Base-by-base conservation (phyloP, 768 basidiomycete species). In the Suillus variegatus region DNA sequence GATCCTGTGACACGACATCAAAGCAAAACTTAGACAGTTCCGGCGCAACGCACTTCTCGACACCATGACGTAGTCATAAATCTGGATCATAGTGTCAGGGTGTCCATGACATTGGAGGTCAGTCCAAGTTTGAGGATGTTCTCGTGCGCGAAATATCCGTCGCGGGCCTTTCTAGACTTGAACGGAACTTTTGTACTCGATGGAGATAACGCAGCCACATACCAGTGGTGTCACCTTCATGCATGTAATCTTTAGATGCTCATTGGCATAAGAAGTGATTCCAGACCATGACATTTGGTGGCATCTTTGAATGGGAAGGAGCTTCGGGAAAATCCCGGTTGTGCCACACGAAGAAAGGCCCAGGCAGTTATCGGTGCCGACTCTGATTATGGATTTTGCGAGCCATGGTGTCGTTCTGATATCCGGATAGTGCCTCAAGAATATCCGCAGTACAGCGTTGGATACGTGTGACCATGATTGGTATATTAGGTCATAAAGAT, bases 191-290 rank as follows among this genome's bases (percentile, higher is more conserved):
- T 70, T 69, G 35, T 16, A 52, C 6, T 65, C 57, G 6, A 71
- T 77, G 68, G 1, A 35, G 63, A 18, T 71, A 75, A 14, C 14
- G 38, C 14, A 78, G 52, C 71, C 72, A 78, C 10, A 74, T 73
- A 65, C 72, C 9, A 54, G 18, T 18, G 16, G 8, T 28, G 18
- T 28, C 13, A 0, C n/a, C 22, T 18, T 16, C 8, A 14, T 25
- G 6, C 25, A 25, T 25, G 22, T 9, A 16, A 28, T 18, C 1
- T 9, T 32, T 18, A 28, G 28, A 35, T 4, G 18, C 9, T 35
- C 28, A 32, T 54, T 32, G 52, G 10, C 32, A 28, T 18, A n/a
- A 12, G 4, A 47, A 5, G 5, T 47, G 22, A 20, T 10, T 54
- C 28, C 4, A 52, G 14, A 18, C 9, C 25, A 52, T 12, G n/a